Evolutionary conservation across 1,284 basidiomycete species (phyloP), one percentile per base, ranked within the genome.

Genomic region (Tausonia pullulans): DNA sequence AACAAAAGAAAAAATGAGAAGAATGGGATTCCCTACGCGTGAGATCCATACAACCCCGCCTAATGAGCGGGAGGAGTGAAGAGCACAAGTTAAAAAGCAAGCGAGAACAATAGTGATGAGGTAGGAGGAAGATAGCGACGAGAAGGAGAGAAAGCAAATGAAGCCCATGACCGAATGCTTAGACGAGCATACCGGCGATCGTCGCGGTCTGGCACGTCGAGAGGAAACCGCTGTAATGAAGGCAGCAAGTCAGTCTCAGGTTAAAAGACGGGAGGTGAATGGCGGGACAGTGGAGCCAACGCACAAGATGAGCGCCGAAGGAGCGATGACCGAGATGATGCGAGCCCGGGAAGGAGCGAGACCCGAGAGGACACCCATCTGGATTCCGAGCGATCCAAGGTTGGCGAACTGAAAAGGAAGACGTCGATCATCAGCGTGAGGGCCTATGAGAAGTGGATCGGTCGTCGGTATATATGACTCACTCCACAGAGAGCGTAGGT

Each of bases 301-400:
- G 14, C 44, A 41, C 13, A n/a, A 61, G 10, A 89, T 76, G 85
- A 90, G 87, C 8, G 90, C 89, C 52, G 86, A 87, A 13, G 81
- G 73, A 11, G 87, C 87, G 62, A 87, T 81, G 3, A 79, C 79
- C 27, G 87, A 84, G 70, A 93, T 91, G 67, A 82, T 78, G 71
- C 82, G 86, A 60, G 80, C 80, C 68, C 85, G 82, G 39, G 83
- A 83, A n/a, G 90, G 90, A 27, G 89, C 87, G 66, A 94, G 80
- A 52, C 88, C 88, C 67, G 83, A 81, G 60, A 94, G 81, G 70
- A 94, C 90, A 75, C 91, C 92, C 67, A 94, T 87, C 76, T 93
- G 89, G 72, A 94, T 91, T 75, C 90, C 92, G 53, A 92, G 78
- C 49, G 88, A 90, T 49, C 73, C 74, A 48, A 73, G 79, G 77